A percentile compares a stretch with the other conserved stretches of the same genome.
phyloP scores from a whole-genome alignment of 257 asterid genomes.

The Dorcoceras hygrometricum region DNA sequence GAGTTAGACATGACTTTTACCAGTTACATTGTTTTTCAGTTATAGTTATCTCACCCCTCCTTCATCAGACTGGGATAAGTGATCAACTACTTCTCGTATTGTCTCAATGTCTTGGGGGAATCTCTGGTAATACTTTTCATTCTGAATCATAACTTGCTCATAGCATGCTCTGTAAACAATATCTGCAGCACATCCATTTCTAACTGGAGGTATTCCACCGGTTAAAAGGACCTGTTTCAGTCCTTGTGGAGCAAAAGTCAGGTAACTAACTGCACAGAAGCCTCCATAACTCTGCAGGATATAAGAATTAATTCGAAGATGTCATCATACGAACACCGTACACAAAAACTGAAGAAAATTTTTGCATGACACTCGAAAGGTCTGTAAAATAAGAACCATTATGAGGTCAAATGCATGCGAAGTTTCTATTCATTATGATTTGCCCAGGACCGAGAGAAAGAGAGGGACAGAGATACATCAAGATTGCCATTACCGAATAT shows the following conservation, averaged over 20 bases:
- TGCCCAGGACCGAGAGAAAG: neutral
- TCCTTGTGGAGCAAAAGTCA: conserved; percentile 96
- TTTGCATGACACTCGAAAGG: conserved; percentile 9
- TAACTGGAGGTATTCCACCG: conserved; percentile 92
- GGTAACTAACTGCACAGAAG: conserved; percentile 86
- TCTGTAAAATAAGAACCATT: conserved; percentile 4
- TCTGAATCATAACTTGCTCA: conserved; percentile 67
- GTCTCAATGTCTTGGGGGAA: conserved; percentile 75
- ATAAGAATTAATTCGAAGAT: conserved; percentile 16
- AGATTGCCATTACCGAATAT: conserved; percentile 8
- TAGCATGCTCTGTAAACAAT: conserved; percentile 79
- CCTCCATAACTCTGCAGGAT: conserved; percentile 94
- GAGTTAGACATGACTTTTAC: conserved; percentile 14
- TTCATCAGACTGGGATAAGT: conserved; percentile 74
- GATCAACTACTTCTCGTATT: conserved; percentile 62
- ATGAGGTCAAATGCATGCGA: neutral
- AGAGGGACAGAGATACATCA: conserved; percentile 5
- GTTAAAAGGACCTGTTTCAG: conserved; percentile 88
- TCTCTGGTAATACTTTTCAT: conserved; percentile 71
- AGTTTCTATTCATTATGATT: neutral
- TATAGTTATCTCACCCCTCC: conserved; percentile 76
- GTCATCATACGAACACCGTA: conserved; percentile 11
- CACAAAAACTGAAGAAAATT: conserved; percentile 9
- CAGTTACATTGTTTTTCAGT: conserved; percentile 1
- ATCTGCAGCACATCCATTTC: conserved; percentile 77